Percentiles rank a stretch among this genome's conserved stretches.
These are phyloP conservation scores for Rehmannia glutinosa DNA, from an alignment of 257 asterid genomes.

Conservation along the genomic window DNA sequence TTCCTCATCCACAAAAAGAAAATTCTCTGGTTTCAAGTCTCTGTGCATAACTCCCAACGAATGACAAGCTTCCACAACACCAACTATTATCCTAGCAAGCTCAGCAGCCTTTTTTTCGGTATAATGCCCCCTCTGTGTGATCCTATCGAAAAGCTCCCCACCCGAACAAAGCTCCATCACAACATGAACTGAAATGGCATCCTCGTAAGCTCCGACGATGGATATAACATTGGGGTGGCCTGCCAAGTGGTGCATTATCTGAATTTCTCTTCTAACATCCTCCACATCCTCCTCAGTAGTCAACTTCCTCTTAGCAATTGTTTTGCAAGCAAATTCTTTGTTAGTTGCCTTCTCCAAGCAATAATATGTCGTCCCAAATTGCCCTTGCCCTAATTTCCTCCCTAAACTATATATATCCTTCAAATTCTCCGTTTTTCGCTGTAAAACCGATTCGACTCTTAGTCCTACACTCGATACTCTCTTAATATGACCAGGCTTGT, in stretches of 20 bases:
- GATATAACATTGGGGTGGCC: slow-evolving; percentile 47
- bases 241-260: slow-evolving; percentile 51
- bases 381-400: slow-evolving; percentile 45
- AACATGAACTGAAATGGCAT: slow-evolving; percentile 41
- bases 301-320: slow-evolving; percentile 46
- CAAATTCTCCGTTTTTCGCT: slow-evolving; percentile 35
- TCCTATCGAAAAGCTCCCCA: slow-evolving; percentile 52
- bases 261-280: slow-evolving; percentile 52
- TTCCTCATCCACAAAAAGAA: too few species aligned
- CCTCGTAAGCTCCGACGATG: slow-evolving; percentile 45
- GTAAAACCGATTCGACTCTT: slow-evolving; percentile 36
- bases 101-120: slow-evolving; percentile 46
- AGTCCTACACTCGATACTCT: slow-evolving; percentile 38
- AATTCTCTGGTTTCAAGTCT: too few species aligned
- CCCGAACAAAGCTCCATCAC: slow-evolving; percentile 51
- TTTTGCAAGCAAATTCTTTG: slow-evolving; percentile 41
- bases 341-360: slow-evolving; percentile 39
- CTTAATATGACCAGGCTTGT: slow-evolving; percentile 31
- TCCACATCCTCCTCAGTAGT: slow-evolving; percentile 46
- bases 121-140: slow-evolving; percentile 46
- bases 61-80: too few species aligned
- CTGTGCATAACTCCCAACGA: too few species aligned
- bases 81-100: slow-evolving; percentile 41
- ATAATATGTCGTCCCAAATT: slow-evolving; percentile 44
- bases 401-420: slow-evolving; percentile 35